Base-by-base conservation (phyloP, 257 asterid genomes). In the Voacanga thouarsii region DNA sequence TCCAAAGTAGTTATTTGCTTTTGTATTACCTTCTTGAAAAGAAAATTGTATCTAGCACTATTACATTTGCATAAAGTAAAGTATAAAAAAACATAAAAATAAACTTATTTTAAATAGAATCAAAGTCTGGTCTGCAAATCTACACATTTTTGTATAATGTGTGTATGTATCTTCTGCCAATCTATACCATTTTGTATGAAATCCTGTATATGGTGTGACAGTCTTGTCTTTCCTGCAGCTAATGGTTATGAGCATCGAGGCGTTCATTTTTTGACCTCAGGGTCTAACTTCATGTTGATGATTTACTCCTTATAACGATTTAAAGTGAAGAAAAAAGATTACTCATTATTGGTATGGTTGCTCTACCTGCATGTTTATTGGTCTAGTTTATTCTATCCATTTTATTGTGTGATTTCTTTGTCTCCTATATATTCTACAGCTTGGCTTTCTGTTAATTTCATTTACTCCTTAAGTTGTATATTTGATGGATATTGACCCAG, bases 321-420 rank as follows among this genome's bases (percentile, higher is more conserved):
- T 21, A 56, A 74, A 4, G 1, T 11, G 24, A 39, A 21, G 19
- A 6, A 11, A 21, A 76, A 60, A 5, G 30, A 30, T 30, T 2
- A 7, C 51, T 77, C 30, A 1, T 12, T 23, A 33, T 23, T 23
- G 12, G 23, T 57, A 49, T 49, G 71, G 45, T 37, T 66, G 47
- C 6, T 18, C 49, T 66, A 66, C 71, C 16, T 12, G 60, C 44
- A 51, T 23, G 18, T 50, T 37, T 15, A 1, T 71, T 39, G 12
- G 26, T 9, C 43, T 51, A 21, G 43, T 56, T 26, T 23, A 41
- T 37, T 66, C 7, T n/a, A 6, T 24, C 6, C 23, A 39, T 37
- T 41, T 69, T 65, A 33, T 18, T n/a, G 43, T 78, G 6, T n/a
- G 3, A 50, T 71, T 71, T 78, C 49, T 19, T 70, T 78, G n/a